Conservation (phyloP, 2,329 filamentous ascomycete genomes). For the Botrytis pseudocinerea region DNA sequence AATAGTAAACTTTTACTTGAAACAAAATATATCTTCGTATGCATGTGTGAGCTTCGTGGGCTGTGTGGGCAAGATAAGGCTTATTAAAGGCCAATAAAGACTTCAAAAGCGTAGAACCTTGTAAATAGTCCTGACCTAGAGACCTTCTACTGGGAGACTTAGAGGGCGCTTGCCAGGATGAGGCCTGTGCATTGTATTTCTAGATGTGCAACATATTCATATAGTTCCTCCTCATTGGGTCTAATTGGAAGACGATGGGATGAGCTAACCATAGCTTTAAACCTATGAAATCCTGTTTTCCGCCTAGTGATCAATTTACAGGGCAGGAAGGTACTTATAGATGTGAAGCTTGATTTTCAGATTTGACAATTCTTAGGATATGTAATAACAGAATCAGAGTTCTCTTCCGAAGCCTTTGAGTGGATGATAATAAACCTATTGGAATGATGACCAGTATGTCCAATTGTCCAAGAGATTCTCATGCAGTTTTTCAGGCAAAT, state of each 20-base stretch:
- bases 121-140: neutral
- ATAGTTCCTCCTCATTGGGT: neutral
- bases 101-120: too few species aligned
- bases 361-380: neutral
- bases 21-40: too few species aligned
- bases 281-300: neutral
- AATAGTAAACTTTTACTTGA: too few species aligned
- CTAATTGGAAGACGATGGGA: neutral
- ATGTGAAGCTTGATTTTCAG: neutral
- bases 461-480: neutral
- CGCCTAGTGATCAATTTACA: neutral
- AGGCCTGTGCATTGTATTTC: neutral
- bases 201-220: neutral
- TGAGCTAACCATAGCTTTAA: neutral
- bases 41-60: too few species aligned
- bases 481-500: neutral
- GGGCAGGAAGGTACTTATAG: neutral
- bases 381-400: neutral
- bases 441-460: neutral
- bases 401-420: neutral
- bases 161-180: neutral
- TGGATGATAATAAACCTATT: neutral
- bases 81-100: too few species aligned
- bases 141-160: neutral
- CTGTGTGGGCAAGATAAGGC: too few species aligned